These are phyloP conservation scores for Phanerodontia chrysosporium DNA, from an alignment of 768 basidiomycete genomes.

Conservation along the genomic window DNA sequence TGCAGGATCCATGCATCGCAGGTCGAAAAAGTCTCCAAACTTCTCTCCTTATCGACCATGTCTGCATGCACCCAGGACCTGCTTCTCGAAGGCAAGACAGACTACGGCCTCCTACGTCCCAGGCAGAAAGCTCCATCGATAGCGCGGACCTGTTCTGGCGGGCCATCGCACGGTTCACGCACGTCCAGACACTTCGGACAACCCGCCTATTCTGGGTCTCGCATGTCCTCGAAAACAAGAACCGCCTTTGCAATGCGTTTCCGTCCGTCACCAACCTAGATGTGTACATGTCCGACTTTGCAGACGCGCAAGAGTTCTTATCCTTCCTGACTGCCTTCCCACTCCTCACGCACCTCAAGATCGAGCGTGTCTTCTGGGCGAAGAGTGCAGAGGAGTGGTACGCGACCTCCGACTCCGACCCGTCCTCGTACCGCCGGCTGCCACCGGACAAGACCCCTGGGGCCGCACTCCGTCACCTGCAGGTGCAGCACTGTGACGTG, in stretches of 20 bases:
- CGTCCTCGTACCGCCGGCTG: constrained; percentile 9
- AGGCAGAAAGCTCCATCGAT: constrained; percentile 1
- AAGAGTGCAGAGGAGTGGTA: constrained; percentile 9
- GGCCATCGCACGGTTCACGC: constrained; percentile 4
- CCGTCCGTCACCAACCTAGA: constrained; percentile 4
- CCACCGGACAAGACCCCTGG: constrained; percentile 2
- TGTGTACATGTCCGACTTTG: constrained; percentile 13
- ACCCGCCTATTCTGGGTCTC: constrained; percentile 12
- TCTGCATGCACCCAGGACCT: constrained; percentile 8
- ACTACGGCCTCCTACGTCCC: background rate
- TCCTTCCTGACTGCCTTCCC: constrained; percentile 13
- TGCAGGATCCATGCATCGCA: constrained; percentile 10
- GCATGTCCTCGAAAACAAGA: constrained; percentile 8
- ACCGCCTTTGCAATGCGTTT: constrained; percentile 9
- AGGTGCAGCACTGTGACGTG: constrained; percentile 11
- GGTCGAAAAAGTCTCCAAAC: background rate
- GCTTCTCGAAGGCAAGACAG: constrained; percentile 10
- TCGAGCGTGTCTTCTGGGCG: constrained; percentile 11
- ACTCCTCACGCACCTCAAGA: background rate
- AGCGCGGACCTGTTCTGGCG: constrained; percentile 9
- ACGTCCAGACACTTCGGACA: constrained; percentile 3
- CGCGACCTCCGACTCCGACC: constrained; percentile 1
- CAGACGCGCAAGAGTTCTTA: constrained; percentile 9
- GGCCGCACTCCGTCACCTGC: background rate
- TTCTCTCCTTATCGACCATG: background rate